Conservation (phyloP, 1,284 basidiomycete genomes). For the Chiua sp. region DNA sequence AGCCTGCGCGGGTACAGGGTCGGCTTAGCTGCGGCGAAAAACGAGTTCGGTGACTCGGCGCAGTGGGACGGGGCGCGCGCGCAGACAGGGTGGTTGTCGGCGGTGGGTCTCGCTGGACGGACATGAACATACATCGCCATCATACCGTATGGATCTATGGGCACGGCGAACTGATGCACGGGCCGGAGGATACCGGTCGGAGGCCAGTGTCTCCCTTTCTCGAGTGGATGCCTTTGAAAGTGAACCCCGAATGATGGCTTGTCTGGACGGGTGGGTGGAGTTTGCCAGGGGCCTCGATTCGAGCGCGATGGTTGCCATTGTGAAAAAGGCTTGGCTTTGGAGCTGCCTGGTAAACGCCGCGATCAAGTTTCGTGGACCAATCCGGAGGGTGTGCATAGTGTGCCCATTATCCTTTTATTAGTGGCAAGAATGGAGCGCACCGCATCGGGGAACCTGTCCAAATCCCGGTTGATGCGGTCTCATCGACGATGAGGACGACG, state of each 20-base stretch:
- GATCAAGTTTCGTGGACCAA: constrained; percentile 20
- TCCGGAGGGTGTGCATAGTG: background rate
- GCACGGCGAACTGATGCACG: background rate
- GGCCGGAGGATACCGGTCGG: constrained; percentile 24
- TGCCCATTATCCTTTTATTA: constrained; percentile 7
- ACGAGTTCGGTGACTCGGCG: constrained; percentile 19
- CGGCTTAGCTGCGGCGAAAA: constrained; percentile 31
- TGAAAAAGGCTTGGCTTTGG: background rate
- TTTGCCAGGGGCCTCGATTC: background rate
- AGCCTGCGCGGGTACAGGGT: constrained; percentile 21
- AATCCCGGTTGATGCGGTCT: constrained; percentile 7
- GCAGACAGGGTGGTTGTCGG: background rate
- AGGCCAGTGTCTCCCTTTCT: background rate
- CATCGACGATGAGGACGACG: constrained; percentile 33
- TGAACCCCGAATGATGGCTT: background rate
- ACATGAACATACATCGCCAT: background rate
- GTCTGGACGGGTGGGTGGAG: background rate
- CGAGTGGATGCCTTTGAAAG: background rate
- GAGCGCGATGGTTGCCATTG: background rate
- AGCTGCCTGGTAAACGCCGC: constrained; percentile 15
- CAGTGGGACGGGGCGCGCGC: constrained; percentile 1
- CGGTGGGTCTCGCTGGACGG: background rate
- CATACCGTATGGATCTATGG: background rate
- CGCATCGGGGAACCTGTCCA: constrained; percentile 11
- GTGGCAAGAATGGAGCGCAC: constrained; percentile 3